A percentile compares a stretch with the other conserved stretches of the same genome.
Evolutionary conservation across 345 rosid species (phyloP).

Genomic region (Ailanthus altissimus): DNA sequence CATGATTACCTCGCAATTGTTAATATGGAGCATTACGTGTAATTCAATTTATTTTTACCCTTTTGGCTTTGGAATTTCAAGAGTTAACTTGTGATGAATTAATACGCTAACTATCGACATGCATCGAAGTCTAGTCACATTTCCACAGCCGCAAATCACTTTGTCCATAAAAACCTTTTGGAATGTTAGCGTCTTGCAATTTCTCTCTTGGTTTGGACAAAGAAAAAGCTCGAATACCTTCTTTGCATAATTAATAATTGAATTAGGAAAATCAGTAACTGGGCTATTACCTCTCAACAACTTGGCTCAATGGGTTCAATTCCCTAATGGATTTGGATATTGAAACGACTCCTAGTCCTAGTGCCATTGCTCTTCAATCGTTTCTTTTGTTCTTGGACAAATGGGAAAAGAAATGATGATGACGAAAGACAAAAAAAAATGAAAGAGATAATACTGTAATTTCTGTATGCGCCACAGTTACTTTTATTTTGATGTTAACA

Average conservation of each 20-base stretch:
- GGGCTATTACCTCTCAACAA: background rate
- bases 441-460: background rate
- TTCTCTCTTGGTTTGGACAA: background rate
- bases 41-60: no score
- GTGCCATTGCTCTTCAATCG: no score
- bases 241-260: background rate
- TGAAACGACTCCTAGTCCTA: no score
- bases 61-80: background rate
- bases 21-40: background rate
- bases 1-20: background rate
- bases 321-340: background rate
- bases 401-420: background rate
- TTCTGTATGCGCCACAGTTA: background rate
- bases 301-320: background rate
- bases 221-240: background rate
- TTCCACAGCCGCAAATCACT: background rate
- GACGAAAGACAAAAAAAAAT: background rate
- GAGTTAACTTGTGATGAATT: no score
- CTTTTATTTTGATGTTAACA: slow-evolving; percentile 1
- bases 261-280: background rate
- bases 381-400: no score
- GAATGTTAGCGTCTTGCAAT: background rate
- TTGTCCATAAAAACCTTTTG: background rate
- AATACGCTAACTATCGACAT: no score
- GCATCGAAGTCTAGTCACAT: background rate